Conservation (phyloP, 768 basidiomycete species). For the Tylopilus sp. region DNA sequence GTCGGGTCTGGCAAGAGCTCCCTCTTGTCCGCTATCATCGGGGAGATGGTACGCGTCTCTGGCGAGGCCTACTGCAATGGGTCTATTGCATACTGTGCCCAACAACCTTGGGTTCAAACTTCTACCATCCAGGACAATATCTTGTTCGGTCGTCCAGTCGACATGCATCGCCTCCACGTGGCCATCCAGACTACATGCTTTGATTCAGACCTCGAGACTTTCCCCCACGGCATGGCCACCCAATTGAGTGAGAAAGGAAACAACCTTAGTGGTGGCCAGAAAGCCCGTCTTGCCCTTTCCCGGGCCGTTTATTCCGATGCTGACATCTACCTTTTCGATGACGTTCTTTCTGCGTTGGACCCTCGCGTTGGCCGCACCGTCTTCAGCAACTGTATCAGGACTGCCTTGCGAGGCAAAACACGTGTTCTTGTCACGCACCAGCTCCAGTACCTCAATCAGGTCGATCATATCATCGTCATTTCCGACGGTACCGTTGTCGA, state of each 20-base stretch:
- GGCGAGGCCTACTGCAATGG: conserved; percentile 23
- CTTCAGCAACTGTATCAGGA: conserved; percentile 26
- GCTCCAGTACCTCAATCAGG: conserved; percentile 31
- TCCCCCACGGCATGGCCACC: conserved; percentile 33
- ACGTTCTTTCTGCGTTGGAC: conserved; percentile 46
- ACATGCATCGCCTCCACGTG: conserved; percentile 24
- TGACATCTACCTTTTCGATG: conserved; percentile 43
- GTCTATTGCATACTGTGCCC: conserved; percentile 32
- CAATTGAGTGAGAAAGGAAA: conserved; percentile 48
- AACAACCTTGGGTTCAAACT: conserved; percentile 32
- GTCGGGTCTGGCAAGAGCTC: conserved; percentile 31
- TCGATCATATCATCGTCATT: conserved; percentile 48
- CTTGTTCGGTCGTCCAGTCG: conserved; percentile 28
- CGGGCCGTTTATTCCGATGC: conserved; percentile 44
- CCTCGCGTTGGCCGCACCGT: conserved; percentile 40
- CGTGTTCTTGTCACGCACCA: conserved; percentile 30
- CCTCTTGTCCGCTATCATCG: conserved; percentile 28
- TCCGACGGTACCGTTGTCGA: conserved; percentile 44
- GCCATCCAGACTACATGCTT: conserved; percentile 29
- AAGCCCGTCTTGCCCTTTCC: conserved; percentile 45
- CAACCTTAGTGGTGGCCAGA: conserved; percentile 46
- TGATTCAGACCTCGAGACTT: conserved; percentile 27
- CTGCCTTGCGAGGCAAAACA: conserved; percentile 22
- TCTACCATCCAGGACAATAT: conserved; percentile 32
- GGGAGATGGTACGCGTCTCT: conserved; percentile 28